phyloP scores from a whole-genome alignment of 2,329 filamentous ascomycete genomes.

The Pseudogymnoascus sp. region DNA sequence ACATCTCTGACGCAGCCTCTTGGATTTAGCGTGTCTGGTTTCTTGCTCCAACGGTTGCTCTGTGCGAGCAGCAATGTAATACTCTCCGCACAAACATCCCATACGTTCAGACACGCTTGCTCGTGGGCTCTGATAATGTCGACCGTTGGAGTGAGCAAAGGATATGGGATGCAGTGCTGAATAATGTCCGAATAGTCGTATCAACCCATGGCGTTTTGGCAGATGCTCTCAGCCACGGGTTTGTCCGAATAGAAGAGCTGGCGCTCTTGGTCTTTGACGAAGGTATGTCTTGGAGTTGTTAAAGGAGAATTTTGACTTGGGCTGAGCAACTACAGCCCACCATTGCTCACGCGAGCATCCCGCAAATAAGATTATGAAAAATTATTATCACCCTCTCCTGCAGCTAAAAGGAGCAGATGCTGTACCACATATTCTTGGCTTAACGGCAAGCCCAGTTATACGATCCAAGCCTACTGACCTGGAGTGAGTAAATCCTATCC shows the following conservation, averaged over 20 bases:
- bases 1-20: background rate
- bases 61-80: slow-evolving; percentile 58
- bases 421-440: slow-evolving; percentile 26
- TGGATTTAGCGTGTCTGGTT: slow-evolving; percentile 56
- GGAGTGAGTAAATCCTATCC: slow-evolving; percentile 19
- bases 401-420: background rate
- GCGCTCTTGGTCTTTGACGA: slow-evolving; percentile 59
- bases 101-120: slow-evolving; percentile 39
- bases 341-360: slow-evolving; percentile 26
- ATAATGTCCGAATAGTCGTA: slow-evolving; percentile 49
- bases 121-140: slow-evolving; percentile 50
- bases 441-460: slow-evolving; percentile 28
- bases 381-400: slow-evolving; percentile 24
- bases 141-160: slow-evolving; percentile 53
- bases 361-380: slow-evolving; percentile 25
- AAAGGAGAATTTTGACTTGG: background rate
- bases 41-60: slow-evolving; percentile 57
- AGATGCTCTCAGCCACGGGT: slow-evolving; percentile 55
- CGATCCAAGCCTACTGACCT: slow-evolving; percentile 17
- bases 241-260: slow-evolving; percentile 46
- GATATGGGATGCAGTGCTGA: slow-evolving; percentile 51
- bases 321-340: slow-evolving; percentile 20
- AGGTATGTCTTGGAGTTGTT: slow-evolving; percentile 32
- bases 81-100: slow-evolving; percentile 54
- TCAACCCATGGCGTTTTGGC: slow-evolving; percentile 52